Percentiles rank a stretch among this genome's conserved stretches.
These are phyloP conservation scores for Earliella scabrosa DNA, from an alignment of 1,284 basidiomycete genomes.

Conservation along the genomic window DNA sequence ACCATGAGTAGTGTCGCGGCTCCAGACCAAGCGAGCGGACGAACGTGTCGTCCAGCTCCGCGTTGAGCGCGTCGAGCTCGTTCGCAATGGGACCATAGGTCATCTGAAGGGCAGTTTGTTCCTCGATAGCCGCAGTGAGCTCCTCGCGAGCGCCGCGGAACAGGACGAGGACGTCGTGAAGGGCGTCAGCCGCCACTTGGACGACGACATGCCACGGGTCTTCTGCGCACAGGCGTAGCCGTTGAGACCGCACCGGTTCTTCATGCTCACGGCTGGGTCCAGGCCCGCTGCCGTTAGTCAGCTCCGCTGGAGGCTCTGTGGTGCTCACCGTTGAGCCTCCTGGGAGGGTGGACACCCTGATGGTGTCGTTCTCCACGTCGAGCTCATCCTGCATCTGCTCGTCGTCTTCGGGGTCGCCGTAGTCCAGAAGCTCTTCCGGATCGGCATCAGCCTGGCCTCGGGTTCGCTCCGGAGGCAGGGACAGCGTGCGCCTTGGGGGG, in stretches of 20 bases:
- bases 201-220: no score
- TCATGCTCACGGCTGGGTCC: neutral
- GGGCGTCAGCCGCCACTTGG: neutral
- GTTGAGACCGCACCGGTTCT: neutral
- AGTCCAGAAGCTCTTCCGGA: neutral
- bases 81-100: neutral
- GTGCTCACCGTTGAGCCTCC: neutral
- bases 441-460: neutral
- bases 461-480: neutral
- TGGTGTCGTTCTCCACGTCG: neutral
- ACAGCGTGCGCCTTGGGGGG: neutral
- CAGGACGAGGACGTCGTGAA: neutral
- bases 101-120: neutral
- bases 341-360: neutral
- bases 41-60: neutral
- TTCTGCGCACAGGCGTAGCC: neutral
- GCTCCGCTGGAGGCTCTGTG: neutral
- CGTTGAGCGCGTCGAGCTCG: neutral
- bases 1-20: neutral
- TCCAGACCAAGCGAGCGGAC: neutral
- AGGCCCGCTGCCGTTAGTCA: neutral
- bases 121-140: neutral
- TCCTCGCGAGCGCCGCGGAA: neutral
- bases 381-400: neutral
- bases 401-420: no score